These are phyloP conservation scores for Boletellus emodensis DNA, from an alignment of 768 basidiomycete species.

Conservation along the genomic window DNA sequence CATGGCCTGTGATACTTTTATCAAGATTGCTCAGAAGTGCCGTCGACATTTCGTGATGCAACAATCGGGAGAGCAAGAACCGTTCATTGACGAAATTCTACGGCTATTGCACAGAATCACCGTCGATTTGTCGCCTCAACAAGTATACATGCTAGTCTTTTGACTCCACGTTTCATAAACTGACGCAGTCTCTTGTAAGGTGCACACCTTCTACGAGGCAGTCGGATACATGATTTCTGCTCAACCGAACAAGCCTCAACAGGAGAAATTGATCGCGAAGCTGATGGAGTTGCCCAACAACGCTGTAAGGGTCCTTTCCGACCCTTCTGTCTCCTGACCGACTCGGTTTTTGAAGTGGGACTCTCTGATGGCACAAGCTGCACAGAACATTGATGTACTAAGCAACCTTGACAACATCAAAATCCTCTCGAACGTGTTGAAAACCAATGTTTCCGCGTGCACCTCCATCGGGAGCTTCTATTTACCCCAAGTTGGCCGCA, in stretches of 20 bases:
- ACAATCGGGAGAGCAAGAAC: slow-evolving; percentile 94
- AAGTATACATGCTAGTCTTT: slow-evolving; percentile 34
- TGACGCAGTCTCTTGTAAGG: slow-evolving; percentile 33
- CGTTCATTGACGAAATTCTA: slow-evolving; percentile 96
- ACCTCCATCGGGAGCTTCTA: slow-evolving; percentile 97
- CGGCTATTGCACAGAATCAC: slow-evolving; percentile 90
- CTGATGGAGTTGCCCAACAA: slow-evolving; percentile 97
- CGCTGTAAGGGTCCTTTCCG: slow-evolving; percentile 56
- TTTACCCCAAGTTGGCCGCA: slow-evolving; percentile 90
- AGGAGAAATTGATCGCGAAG: slow-evolving; percentile 91
- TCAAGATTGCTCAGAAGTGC: slow-evolving; percentile 99
- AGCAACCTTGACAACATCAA: slow-evolving; percentile 92
- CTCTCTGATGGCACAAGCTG: slow-evolving; percentile 92
- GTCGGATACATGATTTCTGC: slow-evolving; percentile 99
- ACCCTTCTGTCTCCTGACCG: background rate
- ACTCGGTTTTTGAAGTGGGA: slow-evolving; percentile 69
- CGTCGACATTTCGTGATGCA: slow-evolving; percentile 98
- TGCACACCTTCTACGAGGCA: slow-evolving; percentile 98
- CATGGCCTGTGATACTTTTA: slow-evolving; percentile 99
- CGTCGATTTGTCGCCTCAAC: slow-evolving; percentile 88
- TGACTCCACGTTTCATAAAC: background rate
- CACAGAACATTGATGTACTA: slow-evolving; percentile 87
- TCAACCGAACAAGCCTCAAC: slow-evolving; percentile 95
- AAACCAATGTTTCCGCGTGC: slow-evolving; percentile 98
- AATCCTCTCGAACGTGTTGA: slow-evolving; percentile 92